Conservation (phyloP, 257 asterid species). For the Solanum clarkiae region DNA sequence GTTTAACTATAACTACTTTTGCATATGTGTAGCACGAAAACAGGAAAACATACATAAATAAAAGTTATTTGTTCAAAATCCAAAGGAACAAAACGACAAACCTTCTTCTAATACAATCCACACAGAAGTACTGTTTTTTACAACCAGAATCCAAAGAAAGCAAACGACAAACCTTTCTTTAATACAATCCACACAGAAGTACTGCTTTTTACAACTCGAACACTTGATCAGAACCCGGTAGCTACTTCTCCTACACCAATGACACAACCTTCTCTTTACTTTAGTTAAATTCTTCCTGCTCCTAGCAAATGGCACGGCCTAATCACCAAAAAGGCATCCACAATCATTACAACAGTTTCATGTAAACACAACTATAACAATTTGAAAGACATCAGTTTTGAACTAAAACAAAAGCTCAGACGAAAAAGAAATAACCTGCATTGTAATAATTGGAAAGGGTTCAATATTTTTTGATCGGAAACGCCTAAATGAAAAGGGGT, state of each 20-base stretch:
- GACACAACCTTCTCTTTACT: constrained; percentile 58
- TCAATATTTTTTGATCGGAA: constrained; percentile 85
- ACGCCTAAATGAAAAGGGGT: constrained; percentile 31
- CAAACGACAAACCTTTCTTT: constrained; percentile 46
- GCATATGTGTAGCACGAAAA: not conserved
- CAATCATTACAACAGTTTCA: not conserved
- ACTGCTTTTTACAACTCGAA: constrained; percentile 65
- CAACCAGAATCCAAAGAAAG: constrained; percentile 20
- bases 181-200: constrained; percentile 64
- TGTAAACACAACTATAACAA: not conserved
- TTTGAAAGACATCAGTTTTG: not conserved
- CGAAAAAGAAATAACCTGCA: constrained; percentile 51
- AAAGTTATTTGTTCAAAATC: not conserved
- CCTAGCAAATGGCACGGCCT: constrained; percentile 63
- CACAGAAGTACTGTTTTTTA: constrained; percentile 67
- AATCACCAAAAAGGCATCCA: not conserved
- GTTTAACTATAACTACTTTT: not conserved
- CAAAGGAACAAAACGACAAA: constrained; percentile 1
- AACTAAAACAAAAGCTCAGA: not conserved
- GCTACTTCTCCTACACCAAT: constrained; percentile 71
- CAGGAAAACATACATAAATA: not conserved
- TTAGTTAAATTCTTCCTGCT: constrained; percentile 26
- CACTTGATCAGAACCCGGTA: constrained; percentile 52
- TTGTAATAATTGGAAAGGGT: constrained; percentile 59
- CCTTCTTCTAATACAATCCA: constrained; percentile 70